A percentile compares a stretch with the other conserved stretches of the same genome.
Evolutionary conservation across 2,329 filamentous ascomycete species (phyloP).

Genomic region (Phaeosphaeriaceae sp.): DNA sequence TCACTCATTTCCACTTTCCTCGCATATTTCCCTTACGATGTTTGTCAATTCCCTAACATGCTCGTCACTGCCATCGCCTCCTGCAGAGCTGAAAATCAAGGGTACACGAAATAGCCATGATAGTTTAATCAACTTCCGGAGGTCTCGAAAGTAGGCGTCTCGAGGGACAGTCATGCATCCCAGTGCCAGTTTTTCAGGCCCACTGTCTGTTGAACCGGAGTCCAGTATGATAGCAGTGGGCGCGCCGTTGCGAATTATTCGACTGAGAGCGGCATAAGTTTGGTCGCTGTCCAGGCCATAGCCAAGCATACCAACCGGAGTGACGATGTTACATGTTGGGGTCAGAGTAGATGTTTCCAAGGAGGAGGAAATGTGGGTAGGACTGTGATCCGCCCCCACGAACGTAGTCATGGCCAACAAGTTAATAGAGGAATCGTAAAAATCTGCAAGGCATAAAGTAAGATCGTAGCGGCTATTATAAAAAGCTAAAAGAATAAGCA

Average conservation of each 20-base stretch:
- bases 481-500: no score
- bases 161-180: conserved; percentile 23
- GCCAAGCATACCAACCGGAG: conserved; percentile 58
- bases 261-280: conserved; percentile 9
- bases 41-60: conserved; percentile 26
- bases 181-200: conserved; percentile 30
- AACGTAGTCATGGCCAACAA: no score
- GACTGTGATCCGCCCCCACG: no score
- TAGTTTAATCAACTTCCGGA: conserved; percentile 24
- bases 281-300: conserved; percentile 54
- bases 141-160: conserved; percentile 22
- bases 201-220: conserved; percentile 32
- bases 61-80: conserved; percentile 30
- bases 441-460: no score
- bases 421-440: no score
- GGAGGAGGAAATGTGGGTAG: no score
- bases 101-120: conserved; percentile 17
- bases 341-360: background rate
- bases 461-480: no score
- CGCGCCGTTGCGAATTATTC: conserved; percentile 9
- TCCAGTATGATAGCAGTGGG: conserved; percentile 34
- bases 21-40: conserved; percentile 22
- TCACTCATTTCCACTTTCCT: background rate
- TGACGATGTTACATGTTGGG: conserved; percentile 47
- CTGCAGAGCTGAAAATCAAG: conserved; percentile 28